Base-by-base conservation (phyloP, 2,329 filamentous ascomycete species). In the Trichoderma sp. region DNA sequence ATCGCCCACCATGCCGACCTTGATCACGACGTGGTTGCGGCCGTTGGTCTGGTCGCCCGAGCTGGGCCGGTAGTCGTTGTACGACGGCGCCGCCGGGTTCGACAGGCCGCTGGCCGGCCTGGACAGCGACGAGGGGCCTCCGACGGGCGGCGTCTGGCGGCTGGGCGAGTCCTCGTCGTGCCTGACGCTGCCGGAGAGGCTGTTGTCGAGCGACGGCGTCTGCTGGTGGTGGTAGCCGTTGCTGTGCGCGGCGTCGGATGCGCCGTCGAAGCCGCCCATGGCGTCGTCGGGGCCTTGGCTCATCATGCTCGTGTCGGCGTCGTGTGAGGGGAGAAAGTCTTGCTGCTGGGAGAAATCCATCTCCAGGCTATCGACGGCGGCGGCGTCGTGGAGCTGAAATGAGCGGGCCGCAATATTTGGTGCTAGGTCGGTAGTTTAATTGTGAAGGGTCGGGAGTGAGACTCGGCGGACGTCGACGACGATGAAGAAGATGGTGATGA, bases 1-100 rank as follows among this genome's bases (percentile, higher is more conserved):
- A 83, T 99, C 96, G 58, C 96, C 96, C 57, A 99, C 96, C 96
- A 99, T 99, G 77, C 96, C 96, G 63, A 99, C 96, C 83, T 99
- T 99, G 86, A 99, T 98, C 69, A 99, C 96, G 47, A 99, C 96
- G 76, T 90, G 88, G 78, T 89, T 90, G 71, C 88, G 84, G 58
- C 86, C 85, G 72, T 86, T 86, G 68, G 77, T 68, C 16, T 79
- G 73, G 57, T 80, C 79, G 70, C 73, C 74, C 10, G 73, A 80
- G 76, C 73, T 80, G 76, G 71, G 84, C 75, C 80, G 80, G 37
- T 85, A 84, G 65, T 87, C 85, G 55, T 78, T 78, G 72, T 82
- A 80, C 31, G 77, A 73, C 58, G 80, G 79, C 31, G 80, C 79
- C 56, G 75, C 75, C 29, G 78, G 77, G 74, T 82, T 83, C 19